Base-by-base conservation (phyloP, 208 protist species). In the Crithidia mellificae region DNA sequence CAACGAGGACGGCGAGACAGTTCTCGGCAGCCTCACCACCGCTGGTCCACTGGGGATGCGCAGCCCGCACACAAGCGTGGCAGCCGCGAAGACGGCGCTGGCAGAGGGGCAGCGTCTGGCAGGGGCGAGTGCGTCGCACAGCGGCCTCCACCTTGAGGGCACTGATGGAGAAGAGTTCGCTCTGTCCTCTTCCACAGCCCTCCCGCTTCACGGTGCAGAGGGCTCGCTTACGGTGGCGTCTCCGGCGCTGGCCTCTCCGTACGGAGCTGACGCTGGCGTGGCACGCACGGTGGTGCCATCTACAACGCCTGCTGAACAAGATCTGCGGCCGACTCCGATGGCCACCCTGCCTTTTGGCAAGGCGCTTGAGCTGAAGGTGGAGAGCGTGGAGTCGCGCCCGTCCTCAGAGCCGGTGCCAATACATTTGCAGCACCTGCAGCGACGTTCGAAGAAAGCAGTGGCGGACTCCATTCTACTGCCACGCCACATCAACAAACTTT, bases 401-500 rank as follows among this genome's bases (percentile, higher is more conserved):
- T 56, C 70, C 0, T 72, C 43, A 9, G 84, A 81, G 34, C 78
- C 82, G 30, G 78, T 93, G 25, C 88, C 91, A 6, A 63, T 96
- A 15, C 74, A 81, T 32, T 75, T 94, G 29, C 85, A 94, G 77
- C 74, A 85, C 61, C 80, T 92, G 55, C 75, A 79, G 57, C 75
- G 75, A 9, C 84, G 76, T 50, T 74, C 62, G 12, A 70, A 77
- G 27, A 80, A 83, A 50, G 87, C 89, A 68, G 81, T 72, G 36
- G 84, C 85, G 2, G 88, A 94, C 59, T 84, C 91, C 20, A 87
- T 94, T 30, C 32, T 85, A 43, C 78, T 96, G 27, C 91, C 91
- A 3, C 86, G 87, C 11, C 91, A 96, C 71, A 87, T 96, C 56
- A 96, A 96, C 69, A 68, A 72, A 44, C 78, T 96, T 19, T 96